A percentile compares a stretch with the other conserved stretches of the same genome.
These are phyloP conservation scores for Fraxinus quadrangulata DNA, from an alignment of 257 asterid species.

Conservation along the genomic window DNA sequence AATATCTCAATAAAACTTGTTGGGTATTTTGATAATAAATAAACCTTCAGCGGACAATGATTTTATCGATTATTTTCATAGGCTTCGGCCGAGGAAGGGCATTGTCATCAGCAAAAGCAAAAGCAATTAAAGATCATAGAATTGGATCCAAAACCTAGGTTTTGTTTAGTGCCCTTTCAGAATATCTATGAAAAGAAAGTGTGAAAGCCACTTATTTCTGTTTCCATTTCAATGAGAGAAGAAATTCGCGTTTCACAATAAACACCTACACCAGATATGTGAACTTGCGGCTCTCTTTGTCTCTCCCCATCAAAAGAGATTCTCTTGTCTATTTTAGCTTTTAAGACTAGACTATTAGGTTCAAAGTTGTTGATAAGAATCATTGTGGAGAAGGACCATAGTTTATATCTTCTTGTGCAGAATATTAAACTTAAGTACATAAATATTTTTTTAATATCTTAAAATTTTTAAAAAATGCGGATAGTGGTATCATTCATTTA, in stretches of 20 bases:
- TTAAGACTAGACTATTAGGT: too few relatives aligned
- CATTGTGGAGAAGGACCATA: too few relatives aligned
- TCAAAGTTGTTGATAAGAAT: too few relatives aligned
- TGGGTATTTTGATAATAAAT: too few relatives aligned
- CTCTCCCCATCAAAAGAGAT: background rate
- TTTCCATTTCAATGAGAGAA: background rate
- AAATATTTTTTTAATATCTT: too few relatives aligned
- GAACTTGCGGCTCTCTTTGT: background rate
- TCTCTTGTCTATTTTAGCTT: background rate
- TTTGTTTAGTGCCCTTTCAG: constrained; percentile 6
- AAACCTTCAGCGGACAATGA: too few relatives aligned
- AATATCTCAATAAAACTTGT: background rate
- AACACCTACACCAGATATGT: background rate
- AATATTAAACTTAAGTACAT: too few relatives aligned
- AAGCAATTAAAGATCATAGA: constrained; percentile 5
- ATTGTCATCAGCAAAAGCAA: constrained; percentile 9
- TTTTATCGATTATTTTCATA: too few relatives aligned
- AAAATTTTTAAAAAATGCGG: too few relatives aligned
- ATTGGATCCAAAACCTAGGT: constrained; percentile 24
- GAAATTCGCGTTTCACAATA: background rate
- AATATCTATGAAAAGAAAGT: constrained; percentile 1
- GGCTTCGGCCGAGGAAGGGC: constrained; percentile 16
- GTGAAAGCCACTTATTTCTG: constrained; percentile 3
- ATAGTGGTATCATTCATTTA: too few relatives aligned
- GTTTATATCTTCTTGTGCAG: too few relatives aligned